phyloP scores from a whole-genome alignment of 352 stramenopile genomes.

The Phytophthora europaea region DNA sequence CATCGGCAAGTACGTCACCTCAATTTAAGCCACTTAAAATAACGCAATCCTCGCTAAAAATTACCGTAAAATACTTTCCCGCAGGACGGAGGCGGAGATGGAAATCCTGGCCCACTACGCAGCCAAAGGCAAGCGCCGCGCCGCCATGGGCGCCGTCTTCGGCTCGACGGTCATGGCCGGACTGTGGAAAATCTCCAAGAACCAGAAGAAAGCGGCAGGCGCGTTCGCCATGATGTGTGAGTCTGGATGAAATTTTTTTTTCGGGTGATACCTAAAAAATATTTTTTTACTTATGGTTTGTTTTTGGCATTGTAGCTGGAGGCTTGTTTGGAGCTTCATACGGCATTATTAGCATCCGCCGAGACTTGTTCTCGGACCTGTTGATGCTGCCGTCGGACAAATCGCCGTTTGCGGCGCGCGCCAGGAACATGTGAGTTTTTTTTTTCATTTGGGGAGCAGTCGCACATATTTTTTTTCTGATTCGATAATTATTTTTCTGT shows the following conservation, averaged over 20 bases:
- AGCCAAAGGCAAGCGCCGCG: constrained; percentile 55
- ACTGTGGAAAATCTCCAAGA: constrained; percentile 58
- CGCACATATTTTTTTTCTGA: background rate
- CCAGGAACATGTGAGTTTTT: constrained; percentile 58
- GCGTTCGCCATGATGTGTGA: constrained; percentile 54
- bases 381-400: constrained; percentile 71
- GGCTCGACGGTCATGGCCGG: constrained; percentile 42
- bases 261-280: background rate
- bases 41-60: background rate
- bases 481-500: constrained; percentile 5
- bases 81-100: constrained; percentile 74
- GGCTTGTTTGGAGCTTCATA: constrained; percentile 71
- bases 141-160: constrained; percentile 48
- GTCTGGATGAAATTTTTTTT: constrained; percentile 1
- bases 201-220: constrained; percentile 47
- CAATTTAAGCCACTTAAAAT: background rate
- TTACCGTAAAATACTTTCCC: background rate
- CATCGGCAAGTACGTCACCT: constrained; percentile 64
- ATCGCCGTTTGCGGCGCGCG: constrained; percentile 69
- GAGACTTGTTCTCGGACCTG: constrained; percentile 73
- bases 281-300: constrained; percentile 1
- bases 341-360: constrained; percentile 75
- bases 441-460: constrained; percentile 1
- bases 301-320: constrained; percentile 43
- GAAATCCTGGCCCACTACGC: constrained; percentile 67